phyloP scores from a whole-genome alignment of 371 early-diverging fungal genomes.

The Zancudomyces culisetae region DNA sequence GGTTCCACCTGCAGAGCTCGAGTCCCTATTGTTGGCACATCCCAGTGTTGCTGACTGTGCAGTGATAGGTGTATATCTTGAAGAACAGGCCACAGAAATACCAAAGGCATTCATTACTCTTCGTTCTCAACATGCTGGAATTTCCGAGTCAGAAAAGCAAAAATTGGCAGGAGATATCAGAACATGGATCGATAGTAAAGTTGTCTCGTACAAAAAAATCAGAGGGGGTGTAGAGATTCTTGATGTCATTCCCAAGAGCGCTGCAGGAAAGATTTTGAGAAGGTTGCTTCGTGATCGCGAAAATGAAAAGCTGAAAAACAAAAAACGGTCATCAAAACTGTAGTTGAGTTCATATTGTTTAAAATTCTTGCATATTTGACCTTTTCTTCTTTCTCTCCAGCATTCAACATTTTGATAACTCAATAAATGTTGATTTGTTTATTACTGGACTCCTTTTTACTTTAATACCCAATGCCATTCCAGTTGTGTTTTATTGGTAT shows the following conservation, averaged over 20 bases:
- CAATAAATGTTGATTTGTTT: too few species aligned
- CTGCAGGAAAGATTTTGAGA: conserved; percentile 25
- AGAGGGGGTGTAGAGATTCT: conserved; percentile 66
- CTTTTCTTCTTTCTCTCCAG: too few species aligned
- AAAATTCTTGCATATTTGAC: too few species aligned
- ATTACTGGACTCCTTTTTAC: too few species aligned
- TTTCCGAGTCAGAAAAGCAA: conserved; percentile 16
- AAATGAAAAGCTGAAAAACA: not conserved
- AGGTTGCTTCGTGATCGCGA: conserved; percentile 11
- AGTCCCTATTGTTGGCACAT: conserved; percentile 53
- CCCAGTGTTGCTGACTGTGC: conserved; percentile 54
- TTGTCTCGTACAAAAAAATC: conserved; percentile 54
- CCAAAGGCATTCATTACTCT: conserved; percentile 68
- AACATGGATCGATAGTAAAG: conserved; percentile 37
- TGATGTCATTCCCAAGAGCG: conserved; percentile 55
- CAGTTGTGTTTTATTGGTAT: too few species aligned
- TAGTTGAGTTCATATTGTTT: too few species aligned
- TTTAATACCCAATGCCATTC: too few species aligned
- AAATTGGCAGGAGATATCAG: conserved; percentile 30
- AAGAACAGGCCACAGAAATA: conserved; percentile 49
- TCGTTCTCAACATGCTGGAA: conserved; percentile 16
- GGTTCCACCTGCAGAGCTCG: conserved; percentile 72
- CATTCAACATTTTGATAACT: too few species aligned
- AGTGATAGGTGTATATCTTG: conserved; percentile 46
- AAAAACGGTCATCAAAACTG: conserved; percentile 1